Conservation (phyloP, 495 filamentous ascomycete species). For the Penicillium cataractarum region DNA sequence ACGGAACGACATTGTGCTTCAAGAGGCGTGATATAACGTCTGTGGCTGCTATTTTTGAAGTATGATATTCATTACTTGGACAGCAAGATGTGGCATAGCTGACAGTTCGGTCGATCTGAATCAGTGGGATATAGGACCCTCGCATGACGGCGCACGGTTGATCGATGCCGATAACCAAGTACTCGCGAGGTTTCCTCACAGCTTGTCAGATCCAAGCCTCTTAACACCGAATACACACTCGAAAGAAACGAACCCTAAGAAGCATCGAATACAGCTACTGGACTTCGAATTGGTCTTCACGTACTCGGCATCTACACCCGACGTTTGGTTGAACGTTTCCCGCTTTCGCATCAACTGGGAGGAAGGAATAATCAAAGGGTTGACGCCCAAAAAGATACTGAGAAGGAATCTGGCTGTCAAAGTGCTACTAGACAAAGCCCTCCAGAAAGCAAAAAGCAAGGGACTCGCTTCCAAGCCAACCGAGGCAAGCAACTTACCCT, state of each 20-base stretch:
- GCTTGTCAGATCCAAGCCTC: slow-evolving; percentile 22
- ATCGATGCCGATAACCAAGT: slow-evolving; percentile 46
- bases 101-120: not conserved
- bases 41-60: slow-evolving; percentile 30
- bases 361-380: slow-evolving; percentile 26
- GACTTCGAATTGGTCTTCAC: slow-evolving; percentile 45
- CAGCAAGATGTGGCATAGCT: not conserved
- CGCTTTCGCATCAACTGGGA: slow-evolving; percentile 39
- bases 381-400: slow-evolving; percentile 22
- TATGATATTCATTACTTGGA: slow-evolving; percentile 16
- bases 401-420: slow-evolving; percentile 22
- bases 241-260: slow-evolving; percentile 30
- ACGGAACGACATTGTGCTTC: slow-evolving; percentile 46
- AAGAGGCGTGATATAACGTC: slow-evolving; percentile 4
- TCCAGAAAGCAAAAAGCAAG: slow-evolving; percentile 9
- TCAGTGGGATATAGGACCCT: slow-evolving; percentile 31
- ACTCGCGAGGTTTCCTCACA: slow-evolving; percentile 37
- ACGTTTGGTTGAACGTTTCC: slow-evolving; percentile 39
- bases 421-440: slow-evolving; percentile 20
- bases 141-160: slow-evolving; percentile 27
- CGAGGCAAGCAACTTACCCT: not conserved
- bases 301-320: slow-evolving; percentile 31
- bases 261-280: slow-evolving; percentile 37
- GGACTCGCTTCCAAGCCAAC: no score
- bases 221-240: slow-evolving; percentile 16